Base-by-base conservation (phyloP, 2,329 filamentous ascomycete species). In the Zasmidium cellare region DNA sequence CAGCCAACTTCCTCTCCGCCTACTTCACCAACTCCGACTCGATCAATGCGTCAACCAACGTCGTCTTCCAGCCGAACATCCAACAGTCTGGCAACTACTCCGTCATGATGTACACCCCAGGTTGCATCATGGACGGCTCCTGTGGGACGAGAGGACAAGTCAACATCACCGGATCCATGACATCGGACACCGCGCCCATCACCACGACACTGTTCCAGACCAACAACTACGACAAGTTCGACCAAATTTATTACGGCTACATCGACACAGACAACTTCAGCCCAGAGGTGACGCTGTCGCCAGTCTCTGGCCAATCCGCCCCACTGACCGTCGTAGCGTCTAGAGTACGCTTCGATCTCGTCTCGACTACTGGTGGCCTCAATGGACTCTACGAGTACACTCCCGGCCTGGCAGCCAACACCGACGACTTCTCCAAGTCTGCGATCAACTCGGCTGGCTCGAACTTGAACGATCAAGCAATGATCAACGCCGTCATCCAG, bases 211-310 rank as follows among this genome's bases (percentile, higher is more conserved):
- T 97, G 7, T 96, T 84, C 71, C 94, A 99, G 75, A 96, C 92
- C 18, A 99, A 99, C 76, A 84, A 96, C 72, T 96, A 88, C 73
- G 93, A 97, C 79, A 99, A 99, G 75, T 97, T 96, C 70, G 94
- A 99, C 71, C 87, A 90, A 65, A 87, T 99, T 58, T 96, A 92
- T 75, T 89, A 88, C 64, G 94, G 92, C 48, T 86, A 86, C 64
- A 86, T 99, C 54, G 91, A 97, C 70, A 87, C 87, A 54, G 86
- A 84, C 53, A 87, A 84, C 9, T 97, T 97, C 79, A 87, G 87
- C 45, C 91, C 93, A 14, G 85, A 84, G 3, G 86, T 99, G 53
- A 96, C 89, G 0, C 77, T 99, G 46, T 82, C 85, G 0, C 89
- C 93, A 3, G 78, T 85, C 20, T 72, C 82, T 28, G 86, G 84